Evolutionary conservation across 2,329 filamentous ascomycete species (phyloP).

Genomic region (Trichocomaceae sp.): DNA sequence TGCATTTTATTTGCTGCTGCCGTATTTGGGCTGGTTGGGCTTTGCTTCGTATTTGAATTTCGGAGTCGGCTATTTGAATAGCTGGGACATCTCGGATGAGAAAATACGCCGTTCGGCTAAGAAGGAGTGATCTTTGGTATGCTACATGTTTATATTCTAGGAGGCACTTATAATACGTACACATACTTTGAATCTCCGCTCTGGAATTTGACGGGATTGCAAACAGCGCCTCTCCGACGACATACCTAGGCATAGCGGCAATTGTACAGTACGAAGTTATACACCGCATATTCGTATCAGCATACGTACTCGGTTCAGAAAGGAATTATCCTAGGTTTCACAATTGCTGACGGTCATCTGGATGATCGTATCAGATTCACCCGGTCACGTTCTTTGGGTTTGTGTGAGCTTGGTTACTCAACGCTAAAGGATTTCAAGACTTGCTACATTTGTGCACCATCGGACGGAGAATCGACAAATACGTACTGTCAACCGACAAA

Average conservation of each 20-base stretch:
- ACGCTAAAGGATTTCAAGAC: neutral
- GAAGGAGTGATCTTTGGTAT: conserved; percentile 2
- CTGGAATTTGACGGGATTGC: neutral
- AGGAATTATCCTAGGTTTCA: neutral
- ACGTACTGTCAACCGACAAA: neutral
- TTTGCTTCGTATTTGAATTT: conserved; percentile 82
- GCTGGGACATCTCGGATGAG: conserved; percentile 51
- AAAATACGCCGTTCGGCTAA: conserved; percentile 4
- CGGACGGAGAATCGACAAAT: neutral
- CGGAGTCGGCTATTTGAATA: conserved; percentile 61
- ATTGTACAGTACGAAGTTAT: neutral
- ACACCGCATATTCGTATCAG: neutral
- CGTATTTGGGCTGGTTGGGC: conserved; percentile 78
- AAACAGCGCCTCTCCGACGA: neutral
- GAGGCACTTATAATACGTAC: neutral
- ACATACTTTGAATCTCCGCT: neutral
- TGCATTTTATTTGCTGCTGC: conserved; percentile 67
- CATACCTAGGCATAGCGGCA: neutral
- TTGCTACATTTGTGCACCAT: neutral
- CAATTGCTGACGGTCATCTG: neutral
- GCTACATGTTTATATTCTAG: neutral
- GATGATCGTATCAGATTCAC: neutral
- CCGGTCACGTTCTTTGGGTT: neutral
- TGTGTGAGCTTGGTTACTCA: neutral
- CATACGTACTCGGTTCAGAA: neutral